Evolutionary conservation across 805 yeast species (phyloP), one percentile per base, ranked within the genome.

Genomic region (Nakazawaea holstii): DNA sequence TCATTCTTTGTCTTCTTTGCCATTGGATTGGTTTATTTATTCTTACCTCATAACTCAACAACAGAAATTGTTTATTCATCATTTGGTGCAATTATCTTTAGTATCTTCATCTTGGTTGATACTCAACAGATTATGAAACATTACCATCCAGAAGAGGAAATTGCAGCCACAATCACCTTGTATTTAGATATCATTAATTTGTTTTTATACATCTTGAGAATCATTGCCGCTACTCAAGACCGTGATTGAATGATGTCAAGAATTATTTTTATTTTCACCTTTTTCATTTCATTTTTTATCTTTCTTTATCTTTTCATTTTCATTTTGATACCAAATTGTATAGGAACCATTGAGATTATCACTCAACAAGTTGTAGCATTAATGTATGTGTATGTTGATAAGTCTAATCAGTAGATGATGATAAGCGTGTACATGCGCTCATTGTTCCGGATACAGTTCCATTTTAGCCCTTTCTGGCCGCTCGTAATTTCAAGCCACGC

Each of bases 101-200:
- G 83, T 11, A 77, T 80, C 4, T 88, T 84, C 59, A 74, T 90
- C 49, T 65, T 89, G 43, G 78, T 87, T 40, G 97, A 89, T 62
- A 89, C 96, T 17, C 96, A 89, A 64, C 62, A 79, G 55, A 78
- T 89, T 48, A 75, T 89, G 80, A 80, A 84, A 59, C 80, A 79
- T 48, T 80, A 73, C 55, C 84, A 82, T 57, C 82, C 89, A 38
- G 96, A 89, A 55, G 96, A 90, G 55, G 96, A 87, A 58, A 76
- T 89, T n/a, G 75, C 80, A 35, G 92, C 95, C 44, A 80, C 92
- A 13, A 80, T 90, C 59, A 68, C 79, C 55, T 73, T 90, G 52
- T 89, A 90, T 62, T 73, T 89, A 70, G 97, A 89, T 61, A 77
- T 88, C 41, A 71, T 90, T 65, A 89, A 89, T 66, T 72, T 89